A percentile compares a stretch with the other conserved stretches of the same genome.
Conservation (phyloP, 1,139 yeast genomes). For the Saccharomyces hybrid region DNA sequence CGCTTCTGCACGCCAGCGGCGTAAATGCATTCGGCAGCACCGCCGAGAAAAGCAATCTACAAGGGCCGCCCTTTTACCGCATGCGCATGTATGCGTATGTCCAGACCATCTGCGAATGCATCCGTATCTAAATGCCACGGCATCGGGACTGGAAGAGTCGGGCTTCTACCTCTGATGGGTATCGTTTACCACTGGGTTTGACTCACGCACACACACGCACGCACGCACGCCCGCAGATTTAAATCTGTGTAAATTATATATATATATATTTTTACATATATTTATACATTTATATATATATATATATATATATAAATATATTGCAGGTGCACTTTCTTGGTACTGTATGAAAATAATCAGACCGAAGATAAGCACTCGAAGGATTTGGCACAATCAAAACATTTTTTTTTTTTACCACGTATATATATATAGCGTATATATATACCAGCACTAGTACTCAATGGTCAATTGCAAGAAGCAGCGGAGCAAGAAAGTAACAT, state of each 20-base stretch:
- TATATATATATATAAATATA: background rate
- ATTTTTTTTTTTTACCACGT: background rate
- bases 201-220: background rate
- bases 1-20: background rate
- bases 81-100: background rate
- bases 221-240: no score
- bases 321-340: background rate
- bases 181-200: background rate
- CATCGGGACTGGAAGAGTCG: background rate
- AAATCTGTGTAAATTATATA: no score
- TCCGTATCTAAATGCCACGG: background rate
- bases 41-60: background rate
- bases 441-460: background rate
- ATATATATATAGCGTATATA: background rate
- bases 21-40: conserved; percentile 1
- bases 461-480: background rate
- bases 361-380: background rate
- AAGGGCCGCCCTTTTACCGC: background rate
- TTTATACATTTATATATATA: background rate
- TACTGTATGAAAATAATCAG: background rate
- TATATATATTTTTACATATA: no score
- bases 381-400: background rate
- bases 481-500: background rate
- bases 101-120: background rate
- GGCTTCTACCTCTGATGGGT: background rate